Conservation (phyloP, 2,329 filamentous ascomycete genomes). For the Cryphonectria nitschkei region DNA sequence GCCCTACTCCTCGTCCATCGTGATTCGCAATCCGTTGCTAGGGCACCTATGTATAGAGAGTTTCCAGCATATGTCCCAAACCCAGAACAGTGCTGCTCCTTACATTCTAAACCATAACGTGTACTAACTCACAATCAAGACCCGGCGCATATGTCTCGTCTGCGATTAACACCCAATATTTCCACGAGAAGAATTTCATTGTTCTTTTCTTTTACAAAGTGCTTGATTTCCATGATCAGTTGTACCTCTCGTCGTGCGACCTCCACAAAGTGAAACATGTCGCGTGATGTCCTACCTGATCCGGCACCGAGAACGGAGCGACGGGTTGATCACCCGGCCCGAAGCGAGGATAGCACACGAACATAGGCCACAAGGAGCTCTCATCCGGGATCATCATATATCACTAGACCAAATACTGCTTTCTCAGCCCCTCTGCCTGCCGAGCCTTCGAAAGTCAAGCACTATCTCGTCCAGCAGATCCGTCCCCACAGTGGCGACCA, state of each 20-base stretch:
- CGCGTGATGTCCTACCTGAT: background rate
- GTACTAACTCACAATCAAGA: background rate
- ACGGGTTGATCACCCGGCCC: slow-evolving; percentile 10
- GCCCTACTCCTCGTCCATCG: background rate
- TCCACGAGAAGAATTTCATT: background rate
- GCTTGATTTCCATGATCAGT: background rate
- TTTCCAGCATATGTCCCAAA: background rate
- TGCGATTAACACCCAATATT: background rate
- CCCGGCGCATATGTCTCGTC: background rate
- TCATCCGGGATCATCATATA: background rate
- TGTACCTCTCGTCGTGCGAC: background rate
- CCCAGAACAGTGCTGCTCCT: background rate
- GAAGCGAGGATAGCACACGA: slow-evolving; percentile 3
- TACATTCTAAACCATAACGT: background rate
- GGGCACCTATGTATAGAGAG: background rate
- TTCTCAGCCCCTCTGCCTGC: slow-evolving; percentile 7
- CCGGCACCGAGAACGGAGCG: background rate
- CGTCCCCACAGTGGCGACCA: slow-evolving; percentile 68
- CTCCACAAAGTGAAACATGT: background rate
- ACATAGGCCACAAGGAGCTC: background rate
- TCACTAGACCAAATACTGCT: background rate
- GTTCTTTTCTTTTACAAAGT: background rate
- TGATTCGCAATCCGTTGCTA: background rate
- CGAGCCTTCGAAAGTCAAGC: slow-evolving; percentile 53
- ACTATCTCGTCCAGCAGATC: slow-evolving; percentile 61